These are phyloP conservation scores for Xanthoparmelia taractica DNA, from an alignment of 495 filamentous ascomycete species.

Conservation along the genomic window DNA sequence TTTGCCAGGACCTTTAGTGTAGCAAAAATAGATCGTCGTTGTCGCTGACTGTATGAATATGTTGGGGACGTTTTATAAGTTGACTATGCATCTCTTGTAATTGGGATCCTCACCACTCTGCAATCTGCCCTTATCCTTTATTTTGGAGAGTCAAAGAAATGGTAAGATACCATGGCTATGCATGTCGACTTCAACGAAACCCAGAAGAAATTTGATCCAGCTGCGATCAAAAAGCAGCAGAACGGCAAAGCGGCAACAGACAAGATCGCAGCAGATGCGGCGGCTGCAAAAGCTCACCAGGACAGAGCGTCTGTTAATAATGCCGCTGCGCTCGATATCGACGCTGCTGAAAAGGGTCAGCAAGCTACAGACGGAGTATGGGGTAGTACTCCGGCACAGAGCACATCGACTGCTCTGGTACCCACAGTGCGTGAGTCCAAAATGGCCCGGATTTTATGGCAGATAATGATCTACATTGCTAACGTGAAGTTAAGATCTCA, in stretches of 20 bases:
- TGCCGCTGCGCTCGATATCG: slow-evolving; percentile 2
- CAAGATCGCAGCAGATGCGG: slow-evolving; percentile 9
- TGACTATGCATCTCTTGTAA: background rate
- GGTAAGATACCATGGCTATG: slow-evolving; percentile 18
- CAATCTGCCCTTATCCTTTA: background rate
- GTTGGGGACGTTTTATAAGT: background rate
- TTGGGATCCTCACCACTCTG: background rate
- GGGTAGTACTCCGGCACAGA: background rate
- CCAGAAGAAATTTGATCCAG: slow-evolving; percentile 14
- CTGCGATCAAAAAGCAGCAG: slow-evolving; percentile 12
- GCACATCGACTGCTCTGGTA: slow-evolving; percentile 1
- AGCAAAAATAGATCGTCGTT: background rate
- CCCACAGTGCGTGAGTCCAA: slow-evolving; percentile 5
- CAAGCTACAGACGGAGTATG: background rate
- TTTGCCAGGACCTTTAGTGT: background rate
- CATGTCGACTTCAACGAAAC: slow-evolving; percentile 21
- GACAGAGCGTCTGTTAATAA: background rate
- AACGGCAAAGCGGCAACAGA: slow-evolving; percentile 3
- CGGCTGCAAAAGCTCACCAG: slow-evolving; percentile 10
- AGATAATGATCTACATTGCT: background rate
- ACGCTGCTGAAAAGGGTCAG: slow-evolving; percentile 4
- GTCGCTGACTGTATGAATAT: background rate
- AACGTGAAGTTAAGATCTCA: slow-evolving; percentile 1
- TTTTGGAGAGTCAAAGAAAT: slow-evolving; percentile 11
- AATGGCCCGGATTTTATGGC: too few species aligned